phyloP scores from a whole-genome alignment of 2,329 filamentous ascomycete genomes.

The Botrytis aclada region DNA sequence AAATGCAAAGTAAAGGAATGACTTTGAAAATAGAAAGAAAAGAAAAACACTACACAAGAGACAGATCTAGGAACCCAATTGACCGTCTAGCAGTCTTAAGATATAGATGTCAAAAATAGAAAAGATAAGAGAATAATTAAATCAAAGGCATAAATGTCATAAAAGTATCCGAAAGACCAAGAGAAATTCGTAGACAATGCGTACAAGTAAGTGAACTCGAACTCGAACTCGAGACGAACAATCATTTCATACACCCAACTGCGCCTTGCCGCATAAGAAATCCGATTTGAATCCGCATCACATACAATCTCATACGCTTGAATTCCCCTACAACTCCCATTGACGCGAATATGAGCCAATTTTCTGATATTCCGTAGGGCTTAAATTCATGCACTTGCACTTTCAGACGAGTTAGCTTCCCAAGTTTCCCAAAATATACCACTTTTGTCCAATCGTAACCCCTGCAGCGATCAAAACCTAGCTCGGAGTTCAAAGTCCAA shows the following conservation, averaged over 20 bases:
- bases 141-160: constrained; percentile 1
- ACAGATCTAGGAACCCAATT: not conserved
- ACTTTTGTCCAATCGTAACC: not conserved
- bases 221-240: not conserved
- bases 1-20: not conserved
- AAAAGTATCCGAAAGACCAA: not conserved
- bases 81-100: constrained; percentile 4
- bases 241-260: not conserved
- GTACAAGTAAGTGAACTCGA: not conserved
- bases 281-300: not conserved
- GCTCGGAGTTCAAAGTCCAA: not conserved
- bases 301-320: not conserved
- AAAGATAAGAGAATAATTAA: not conserved
- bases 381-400: not conserved
- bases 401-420: not conserved
- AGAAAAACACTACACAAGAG: not conserved
- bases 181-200: not conserved
- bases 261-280: not conserved
- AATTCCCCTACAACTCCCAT: not conserved
- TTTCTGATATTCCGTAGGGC: not conserved
- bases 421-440: not conserved
- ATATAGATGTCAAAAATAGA: not conserved
- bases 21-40: not conserved
- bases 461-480: not conserved
- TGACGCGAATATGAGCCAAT: not conserved